Evolutionary conservation across 2,329 filamentous ascomycete genomes (phyloP).

Genomic region (Paecilomyces fulvus): DNA sequence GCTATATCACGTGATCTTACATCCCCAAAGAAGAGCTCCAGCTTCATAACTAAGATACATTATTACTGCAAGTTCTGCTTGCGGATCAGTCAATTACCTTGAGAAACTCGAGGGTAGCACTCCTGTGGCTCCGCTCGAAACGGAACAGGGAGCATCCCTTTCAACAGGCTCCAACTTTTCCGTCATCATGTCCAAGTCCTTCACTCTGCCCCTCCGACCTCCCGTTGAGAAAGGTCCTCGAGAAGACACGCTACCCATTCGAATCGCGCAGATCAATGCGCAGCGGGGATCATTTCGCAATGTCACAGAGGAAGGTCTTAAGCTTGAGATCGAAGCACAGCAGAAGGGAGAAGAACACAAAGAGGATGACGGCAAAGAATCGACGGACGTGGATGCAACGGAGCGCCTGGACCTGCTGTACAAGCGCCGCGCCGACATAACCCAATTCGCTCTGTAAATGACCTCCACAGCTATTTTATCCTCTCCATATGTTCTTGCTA

Average conservation of each 20-base stretch:
- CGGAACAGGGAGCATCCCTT: not conserved
- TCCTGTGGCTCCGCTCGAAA: not conserved
- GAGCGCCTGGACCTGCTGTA: slow-evolving; percentile 35
- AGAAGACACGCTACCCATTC: slow-evolving; percentile 56
- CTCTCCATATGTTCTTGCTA: not conserved
- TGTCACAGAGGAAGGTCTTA: slow-evolving; percentile 65
- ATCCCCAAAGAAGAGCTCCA: not conserved
- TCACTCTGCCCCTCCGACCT: slow-evolving; percentile 55
- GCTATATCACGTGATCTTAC: not conserved
- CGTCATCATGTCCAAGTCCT: slow-evolving; percentile 28
- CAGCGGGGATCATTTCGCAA: slow-evolving; percentile 76
- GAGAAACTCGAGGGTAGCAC: not conserved
- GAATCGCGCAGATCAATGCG: slow-evolving; percentile 69
- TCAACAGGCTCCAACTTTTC: not conserved
- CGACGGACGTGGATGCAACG: slow-evolving; percentile 25
- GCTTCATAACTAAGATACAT: not conserved
- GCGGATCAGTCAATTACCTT: not conserved
- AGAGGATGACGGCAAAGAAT: slow-evolving; percentile 26
- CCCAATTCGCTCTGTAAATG: slow-evolving; percentile 34
- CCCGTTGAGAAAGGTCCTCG: slow-evolving; percentile 39
- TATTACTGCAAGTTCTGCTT: not conserved
- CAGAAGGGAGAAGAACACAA: slow-evolving; percentile 43
- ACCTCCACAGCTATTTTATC: not conserved
- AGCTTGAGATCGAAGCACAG: slow-evolving; percentile 53
- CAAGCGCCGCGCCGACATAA: slow-evolving; percentile 37